Evolutionary conservation across 495 filamentous ascomycete genomes (phyloP).

Genomic region (Astrothelium macrocarpum): DNA sequence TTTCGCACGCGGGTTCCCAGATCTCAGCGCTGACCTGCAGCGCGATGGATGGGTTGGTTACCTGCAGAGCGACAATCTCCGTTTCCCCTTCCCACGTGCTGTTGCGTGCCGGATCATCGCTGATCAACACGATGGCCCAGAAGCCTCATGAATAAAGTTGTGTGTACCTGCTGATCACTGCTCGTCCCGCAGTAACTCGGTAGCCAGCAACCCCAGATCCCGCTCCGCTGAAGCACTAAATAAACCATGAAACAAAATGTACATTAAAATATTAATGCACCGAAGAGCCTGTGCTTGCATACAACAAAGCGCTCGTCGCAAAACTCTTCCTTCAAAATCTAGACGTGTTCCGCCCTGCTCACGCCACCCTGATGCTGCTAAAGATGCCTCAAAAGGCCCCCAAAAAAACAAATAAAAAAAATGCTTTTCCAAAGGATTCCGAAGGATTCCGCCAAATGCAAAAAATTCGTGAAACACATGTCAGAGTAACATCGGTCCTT

Average conservation of each 20-base stretch:
- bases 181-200: background rate
- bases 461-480: background rate
- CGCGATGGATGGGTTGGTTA: background rate
- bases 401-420: background rate
- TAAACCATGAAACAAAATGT: background rate
- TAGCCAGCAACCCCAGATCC: background rate
- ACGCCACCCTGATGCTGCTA: conserved; percentile 2
- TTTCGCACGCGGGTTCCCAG: background rate
- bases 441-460: background rate
- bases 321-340: background rate
- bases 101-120: background rate
- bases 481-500: too few species aligned
- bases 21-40: background rate
- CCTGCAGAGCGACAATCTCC: background rate
- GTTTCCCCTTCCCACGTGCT: background rate
- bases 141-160: background rate
- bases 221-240: background rate
- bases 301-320: background rate
- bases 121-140: background rate
- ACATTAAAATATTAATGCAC: background rate
- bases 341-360: background rate
- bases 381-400: background rate
- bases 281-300: background rate
- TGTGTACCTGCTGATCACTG: background rate
- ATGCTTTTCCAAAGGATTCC: too few species aligned